Evolutionary conservation across 2,329 filamentous ascomycete species (phyloP).

Genomic region (Botrytis medusae): DNA sequence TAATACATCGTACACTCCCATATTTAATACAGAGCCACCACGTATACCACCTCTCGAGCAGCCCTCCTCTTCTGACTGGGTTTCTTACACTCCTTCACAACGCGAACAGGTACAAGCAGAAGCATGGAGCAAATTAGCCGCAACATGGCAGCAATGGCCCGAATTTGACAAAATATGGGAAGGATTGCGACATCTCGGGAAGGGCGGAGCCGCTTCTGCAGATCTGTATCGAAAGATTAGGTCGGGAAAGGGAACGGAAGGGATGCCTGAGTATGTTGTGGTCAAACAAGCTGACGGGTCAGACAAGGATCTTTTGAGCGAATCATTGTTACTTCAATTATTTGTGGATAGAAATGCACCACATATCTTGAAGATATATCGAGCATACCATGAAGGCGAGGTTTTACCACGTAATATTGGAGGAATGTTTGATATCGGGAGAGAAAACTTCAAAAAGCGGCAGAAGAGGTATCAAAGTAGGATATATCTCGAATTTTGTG

Average conservation of each 20-base stretch:
- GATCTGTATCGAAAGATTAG: constrained; percentile 2
- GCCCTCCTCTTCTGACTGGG: not conserved
- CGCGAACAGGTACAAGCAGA: not conserved
- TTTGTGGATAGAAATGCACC: not conserved
- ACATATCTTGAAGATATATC: not conserved
- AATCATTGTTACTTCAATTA: not conserved
- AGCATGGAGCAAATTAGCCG: not conserved
- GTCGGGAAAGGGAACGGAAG: not conserved
- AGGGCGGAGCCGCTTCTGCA: not conserved
- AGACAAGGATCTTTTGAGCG: not conserved
- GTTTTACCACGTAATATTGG: not conserved
- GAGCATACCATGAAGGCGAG: not conserved
- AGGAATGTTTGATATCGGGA: constrained; percentile 5
- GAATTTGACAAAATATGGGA: not conserved
- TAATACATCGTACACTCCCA: not conserved
- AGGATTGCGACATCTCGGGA: not conserved
- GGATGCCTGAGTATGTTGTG: not conserved
- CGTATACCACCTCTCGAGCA: not conserved
- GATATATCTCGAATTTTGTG: constrained; percentile 5
- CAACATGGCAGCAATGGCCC: not conserved
- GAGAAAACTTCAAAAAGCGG: not conserved
- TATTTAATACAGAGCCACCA: not conserved
- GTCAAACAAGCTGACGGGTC: not conserved
- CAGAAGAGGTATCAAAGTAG: not conserved
- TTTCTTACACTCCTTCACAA: not conserved